Percentiles rank a stretch among this genome's conserved stretches.
These are phyloP conservation scores for Fusarium nematophilum DNA, from an alignment of 2,329 filamentous ascomycete species.

Conservation along the genomic window DNA sequence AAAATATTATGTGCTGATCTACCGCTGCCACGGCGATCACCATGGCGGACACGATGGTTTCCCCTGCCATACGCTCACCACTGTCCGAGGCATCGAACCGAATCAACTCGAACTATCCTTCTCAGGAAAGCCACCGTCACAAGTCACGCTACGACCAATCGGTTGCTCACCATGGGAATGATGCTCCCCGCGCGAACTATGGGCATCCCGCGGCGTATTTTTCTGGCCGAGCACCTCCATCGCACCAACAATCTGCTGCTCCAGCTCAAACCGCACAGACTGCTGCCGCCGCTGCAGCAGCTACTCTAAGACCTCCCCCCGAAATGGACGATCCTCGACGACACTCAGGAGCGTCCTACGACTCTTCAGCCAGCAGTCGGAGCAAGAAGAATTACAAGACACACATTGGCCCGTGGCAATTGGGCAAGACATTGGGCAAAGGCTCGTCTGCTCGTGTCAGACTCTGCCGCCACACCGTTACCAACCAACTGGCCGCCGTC, in stretches of 20 bases:
- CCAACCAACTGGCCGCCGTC: slow-evolving; percentile 85
- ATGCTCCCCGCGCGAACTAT: slow-evolving; percentile 27
- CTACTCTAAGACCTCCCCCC: slow-evolving; percentile 44
- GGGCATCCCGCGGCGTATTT: slow-evolving; percentile 30
- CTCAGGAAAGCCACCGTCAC: slow-evolving; percentile 40
- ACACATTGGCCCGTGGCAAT: slow-evolving; percentile 92
- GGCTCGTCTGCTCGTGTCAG: slow-evolving; percentile 91
- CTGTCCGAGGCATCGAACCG: slow-evolving; percentile 61
- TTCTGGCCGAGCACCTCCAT: slow-evolving; percentile 26
- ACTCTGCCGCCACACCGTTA: slow-evolving; percentile 81
- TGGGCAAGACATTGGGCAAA: slow-evolving; percentile 89
- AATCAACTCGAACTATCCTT: slow-evolving; percentile 55
- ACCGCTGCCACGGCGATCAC: slow-evolving; percentile 34
- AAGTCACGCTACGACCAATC: slow-evolving; percentile 48
- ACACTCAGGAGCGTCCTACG: slow-evolving; percentile 55
- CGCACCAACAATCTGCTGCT: slow-evolving; percentile 22
- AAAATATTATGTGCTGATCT: slow-evolving; percentile 52
- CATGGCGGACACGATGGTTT: slow-evolving; percentile 49
- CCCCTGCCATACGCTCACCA: slow-evolving; percentile 51
- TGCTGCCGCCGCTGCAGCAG: not conserved
- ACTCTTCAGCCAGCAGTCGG: slow-evolving; percentile 53
- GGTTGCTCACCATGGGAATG: slow-evolving; percentile 20
- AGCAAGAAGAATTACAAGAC: slow-evolving; percentile 67
- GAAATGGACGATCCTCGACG: slow-evolving; percentile 51
- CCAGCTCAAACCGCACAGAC: slow-evolving; percentile 35